phyloP scores from a whole-genome alignment of 1,139 yeast species.

The Pichia sorboxylosa region DNA sequence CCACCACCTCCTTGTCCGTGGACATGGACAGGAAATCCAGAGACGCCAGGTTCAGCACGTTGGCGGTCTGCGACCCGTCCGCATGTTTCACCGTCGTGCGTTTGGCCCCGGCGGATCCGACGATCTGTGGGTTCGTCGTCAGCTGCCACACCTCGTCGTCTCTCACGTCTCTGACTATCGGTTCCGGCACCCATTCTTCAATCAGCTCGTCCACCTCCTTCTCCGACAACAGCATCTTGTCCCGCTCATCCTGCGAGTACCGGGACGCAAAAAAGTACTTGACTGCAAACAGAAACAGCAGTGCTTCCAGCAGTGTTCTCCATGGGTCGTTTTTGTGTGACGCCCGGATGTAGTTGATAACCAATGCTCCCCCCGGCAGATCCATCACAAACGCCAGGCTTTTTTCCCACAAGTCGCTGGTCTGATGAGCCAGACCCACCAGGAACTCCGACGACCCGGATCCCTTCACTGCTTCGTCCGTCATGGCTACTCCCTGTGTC shows the following conservation, averaged over 20 bases:
- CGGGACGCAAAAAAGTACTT: constrained; percentile 76
- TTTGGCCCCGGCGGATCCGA: constrained; percentile 38
- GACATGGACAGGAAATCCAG: constrained; percentile 54
- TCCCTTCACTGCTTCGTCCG: not conserved
- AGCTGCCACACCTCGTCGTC: constrained; percentile 52
- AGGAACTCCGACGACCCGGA: constrained; percentile 18
- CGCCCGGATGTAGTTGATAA: constrained; percentile 69
- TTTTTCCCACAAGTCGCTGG: constrained; percentile 16
- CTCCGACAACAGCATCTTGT: constrained; percentile 50
- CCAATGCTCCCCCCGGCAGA: constrained; percentile 73
- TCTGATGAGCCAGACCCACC: constrained; percentile 17
- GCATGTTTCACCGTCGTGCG: constrained; percentile 19
- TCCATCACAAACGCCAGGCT: constrained; percentile 14
- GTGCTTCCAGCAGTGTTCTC: constrained; percentile 71
- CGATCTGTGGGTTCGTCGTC: constrained; percentile 49
- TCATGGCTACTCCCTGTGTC: no score
- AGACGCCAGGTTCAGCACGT: constrained; percentile 52
- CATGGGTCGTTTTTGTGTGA: constrained; percentile 92
- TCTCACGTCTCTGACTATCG: constrained; percentile 48
- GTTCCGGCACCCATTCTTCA: constrained; percentile 87
- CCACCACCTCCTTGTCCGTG: constrained; percentile 33
- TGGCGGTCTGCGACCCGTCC: constrained; percentile 8
- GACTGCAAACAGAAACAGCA: constrained; percentile 72
- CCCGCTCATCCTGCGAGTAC: constrained; percentile 67
- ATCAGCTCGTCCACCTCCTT: constrained; percentile 74